These are phyloP conservation scores for Rhizophora mangle DNA, from an alignment of 345 rosid species.

Conservation along the genomic window DNA sequence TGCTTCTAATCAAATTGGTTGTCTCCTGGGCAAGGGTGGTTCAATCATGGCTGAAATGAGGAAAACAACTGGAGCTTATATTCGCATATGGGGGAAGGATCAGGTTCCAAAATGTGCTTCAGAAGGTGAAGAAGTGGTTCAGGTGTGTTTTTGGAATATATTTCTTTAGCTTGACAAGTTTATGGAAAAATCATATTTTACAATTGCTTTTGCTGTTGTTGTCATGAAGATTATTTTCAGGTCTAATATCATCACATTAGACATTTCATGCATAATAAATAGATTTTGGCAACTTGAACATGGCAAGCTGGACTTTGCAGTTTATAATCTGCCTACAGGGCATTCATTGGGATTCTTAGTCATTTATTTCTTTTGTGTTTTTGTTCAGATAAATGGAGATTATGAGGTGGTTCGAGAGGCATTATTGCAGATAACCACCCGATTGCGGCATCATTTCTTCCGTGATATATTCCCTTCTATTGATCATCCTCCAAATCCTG, in stretches of 20 bases:
- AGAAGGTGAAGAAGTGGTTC: conserved; percentile 74
- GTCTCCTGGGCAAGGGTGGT: conserved; percentile 81
- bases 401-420: conserved; percentile 68
- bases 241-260: background rate
- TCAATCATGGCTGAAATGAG: conserved; percentile 70
- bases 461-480: conserved; percentile 48
- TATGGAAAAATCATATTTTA: background rate
- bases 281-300: too few species aligned
- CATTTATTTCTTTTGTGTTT: conserved; percentile 2
- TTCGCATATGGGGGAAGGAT: conserved; percentile 66
- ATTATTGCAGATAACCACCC: conserved; percentile 59
- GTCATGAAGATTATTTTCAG: background rate
- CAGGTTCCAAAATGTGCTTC: conserved; percentile 71
- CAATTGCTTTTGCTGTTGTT: background rate
- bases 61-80: conserved; percentile 62
- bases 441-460: conserved; percentile 61
- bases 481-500: conserved; percentile 48
- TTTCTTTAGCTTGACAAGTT: conserved; percentile 10
- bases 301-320: too few species aligned
- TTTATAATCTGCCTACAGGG: background rate
- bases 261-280: background rate
- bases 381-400: conserved; percentile 58
- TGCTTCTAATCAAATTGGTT: conserved; percentile 64
- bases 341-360: background rate
- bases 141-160: conserved; percentile 36